A percentile compares a stretch with the other conserved stretches of the same genome.
Evolutionary conservation across 768 basidiomycete genomes (phyloP).

Genomic region (Termitomyces eurrhizus): DNA sequence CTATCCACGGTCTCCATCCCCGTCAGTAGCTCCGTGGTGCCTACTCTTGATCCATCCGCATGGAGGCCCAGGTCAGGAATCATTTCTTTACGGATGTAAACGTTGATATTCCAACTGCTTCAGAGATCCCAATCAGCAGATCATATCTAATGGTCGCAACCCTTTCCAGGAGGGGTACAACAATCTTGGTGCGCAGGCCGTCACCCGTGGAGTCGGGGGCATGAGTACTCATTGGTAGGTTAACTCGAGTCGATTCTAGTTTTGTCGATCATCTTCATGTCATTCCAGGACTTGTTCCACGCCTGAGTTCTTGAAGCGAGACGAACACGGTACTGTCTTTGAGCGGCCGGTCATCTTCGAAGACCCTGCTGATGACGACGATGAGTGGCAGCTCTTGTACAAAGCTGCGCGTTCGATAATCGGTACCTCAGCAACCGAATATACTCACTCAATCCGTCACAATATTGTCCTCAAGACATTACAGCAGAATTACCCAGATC

Average conservation of each 20-base stretch:
- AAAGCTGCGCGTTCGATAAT: background rate
- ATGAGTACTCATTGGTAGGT: conserved; percentile 12
- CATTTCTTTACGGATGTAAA: background rate
- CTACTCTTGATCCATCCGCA: conserved; percentile 1
- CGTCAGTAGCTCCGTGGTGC: background rate
- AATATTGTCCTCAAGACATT: background rate
- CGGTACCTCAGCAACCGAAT: background rate
- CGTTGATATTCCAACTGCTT: background rate
- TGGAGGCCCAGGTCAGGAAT: background rate
- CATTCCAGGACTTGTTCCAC: background rate
- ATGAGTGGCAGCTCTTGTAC: background rate
- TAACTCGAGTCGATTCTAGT: background rate
- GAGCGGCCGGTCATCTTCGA: background rate
- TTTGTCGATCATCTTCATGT: background rate
- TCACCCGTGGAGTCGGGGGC: conserved; percentile 10
- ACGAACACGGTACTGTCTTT: background rate
- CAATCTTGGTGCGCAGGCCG: conserved; percentile 8
- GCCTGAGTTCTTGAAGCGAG: background rate
- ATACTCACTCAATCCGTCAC: background rate
- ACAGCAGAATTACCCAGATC: background rate
- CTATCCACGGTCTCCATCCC: background rate
- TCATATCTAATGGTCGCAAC: conserved; percentile 3
- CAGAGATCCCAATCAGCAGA: background rate
- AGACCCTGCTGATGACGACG: background rate
- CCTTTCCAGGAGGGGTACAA: conserved; percentile 1